Evolutionary conservation across 2,329 filamentous ascomycete species (phyloP).

Genomic region (Madurella mycetomatis): DNA sequence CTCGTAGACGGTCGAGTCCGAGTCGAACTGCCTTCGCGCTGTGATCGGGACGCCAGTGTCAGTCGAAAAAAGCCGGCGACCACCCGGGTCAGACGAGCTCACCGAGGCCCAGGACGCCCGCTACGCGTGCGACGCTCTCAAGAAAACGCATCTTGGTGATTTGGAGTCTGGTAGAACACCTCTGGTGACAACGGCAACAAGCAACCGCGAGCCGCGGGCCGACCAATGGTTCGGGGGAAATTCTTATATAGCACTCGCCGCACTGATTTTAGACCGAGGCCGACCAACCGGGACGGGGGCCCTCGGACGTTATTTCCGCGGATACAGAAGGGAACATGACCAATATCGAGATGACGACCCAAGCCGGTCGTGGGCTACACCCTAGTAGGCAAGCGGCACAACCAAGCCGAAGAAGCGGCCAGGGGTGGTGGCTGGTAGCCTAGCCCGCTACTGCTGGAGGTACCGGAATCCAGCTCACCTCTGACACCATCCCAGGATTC

Average conservation of each 20-base stretch:
- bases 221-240: constrained; percentile 1
- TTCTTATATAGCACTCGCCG: constrained; percentile 14
- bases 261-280: neutral
- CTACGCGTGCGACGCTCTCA: constrained; percentile 24
- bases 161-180: neutral
- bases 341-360: constrained; percentile 7
- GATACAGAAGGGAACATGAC: constrained; percentile 16
- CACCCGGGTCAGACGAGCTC: constrained; percentile 13
- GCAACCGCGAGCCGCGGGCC: neutral
- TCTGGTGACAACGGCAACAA: neutral
- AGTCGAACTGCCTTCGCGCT: constrained; percentile 25
- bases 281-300: constrained; percentile 5
- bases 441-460: neutral
- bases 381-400: constrained; percentile 5
- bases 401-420: neutral
- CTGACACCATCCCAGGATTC: neutral
- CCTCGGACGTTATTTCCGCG: constrained; percentile 19
- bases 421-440: neutral
- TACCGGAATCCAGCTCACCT: neutral
- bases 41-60: neutral
- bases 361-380: constrained; percentile 8
- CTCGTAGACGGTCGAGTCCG: constrained; percentile 32
- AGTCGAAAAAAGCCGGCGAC: neutral
- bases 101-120: constrained; percentile 31
- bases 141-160: constrained; percentile 32